Percentiles rank a stretch among this genome's conserved stretches.
Evolutionary conservation across 108 stramenopile species (phyloP).

Genomic region (Schizochytrium sp.): DNA sequence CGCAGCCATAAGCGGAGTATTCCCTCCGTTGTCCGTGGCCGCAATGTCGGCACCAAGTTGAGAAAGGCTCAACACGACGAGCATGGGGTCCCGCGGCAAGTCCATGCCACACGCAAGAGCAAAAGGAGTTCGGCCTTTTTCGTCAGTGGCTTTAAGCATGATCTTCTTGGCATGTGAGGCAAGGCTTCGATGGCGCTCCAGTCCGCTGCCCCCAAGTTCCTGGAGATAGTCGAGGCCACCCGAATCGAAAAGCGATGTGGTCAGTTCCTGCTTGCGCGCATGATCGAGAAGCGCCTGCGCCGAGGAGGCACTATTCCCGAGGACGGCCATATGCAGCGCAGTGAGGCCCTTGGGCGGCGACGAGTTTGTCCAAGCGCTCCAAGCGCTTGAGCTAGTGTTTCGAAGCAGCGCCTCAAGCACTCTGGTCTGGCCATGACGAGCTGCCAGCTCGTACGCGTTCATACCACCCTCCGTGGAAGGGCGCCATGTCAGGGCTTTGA

Average conservation of each 20-base stretch:
- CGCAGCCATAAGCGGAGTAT: neutral
- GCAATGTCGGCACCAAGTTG: neutral
- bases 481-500: neutral
- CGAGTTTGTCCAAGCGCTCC: neutral
- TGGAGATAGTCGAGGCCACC: neutral
- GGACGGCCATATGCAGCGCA: neutral
- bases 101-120: neutral
- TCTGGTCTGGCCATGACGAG: neutral
- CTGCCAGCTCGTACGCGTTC: neutral
- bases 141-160: neutral
- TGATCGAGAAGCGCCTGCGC: neutral
- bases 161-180: neutral
- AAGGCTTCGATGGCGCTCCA: neutral
- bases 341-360: neutral
- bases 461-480: neutral
- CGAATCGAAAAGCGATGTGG: neutral
- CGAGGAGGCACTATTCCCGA: neutral
- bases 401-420: neutral
- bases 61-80: neutral
- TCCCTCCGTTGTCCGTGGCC: neutral
- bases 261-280: neutral
- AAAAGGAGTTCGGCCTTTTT: neutral
- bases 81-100: neutral
- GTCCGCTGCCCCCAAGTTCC: neutral
- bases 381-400: neutral